phyloP scores from a whole-genome alignment of 768 basidiomycete genomes.

The Macrolepiota fuliginosa region DNA sequence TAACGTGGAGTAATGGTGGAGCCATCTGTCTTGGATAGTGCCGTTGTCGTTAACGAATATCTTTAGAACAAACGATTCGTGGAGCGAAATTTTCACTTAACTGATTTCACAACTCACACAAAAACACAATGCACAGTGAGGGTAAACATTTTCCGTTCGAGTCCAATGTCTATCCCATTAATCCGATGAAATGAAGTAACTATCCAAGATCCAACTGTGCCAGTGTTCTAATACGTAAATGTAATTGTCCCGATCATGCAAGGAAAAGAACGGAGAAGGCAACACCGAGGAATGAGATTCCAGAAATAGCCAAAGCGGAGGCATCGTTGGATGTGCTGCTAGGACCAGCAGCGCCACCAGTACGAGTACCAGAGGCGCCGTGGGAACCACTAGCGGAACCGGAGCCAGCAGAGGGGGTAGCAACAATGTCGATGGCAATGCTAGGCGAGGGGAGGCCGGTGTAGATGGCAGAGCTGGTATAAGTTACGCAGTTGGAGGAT shows the following conservation, averaged over 20 bases:
- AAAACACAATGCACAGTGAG: background rate
- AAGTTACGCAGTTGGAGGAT: constrained; percentile 33
- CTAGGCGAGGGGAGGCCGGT: constrained; percentile 18
- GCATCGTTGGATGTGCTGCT: constrained; percentile 13
- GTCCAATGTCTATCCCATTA: background rate
- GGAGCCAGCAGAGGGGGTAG: background rate
- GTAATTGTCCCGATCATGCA: constrained; percentile 14
- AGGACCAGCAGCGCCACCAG: constrained; percentile 15
- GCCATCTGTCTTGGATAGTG: too few relatives aligned
- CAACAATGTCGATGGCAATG: background rate
- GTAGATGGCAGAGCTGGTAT: constrained; percentile 27
- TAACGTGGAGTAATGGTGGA: too few relatives aligned
- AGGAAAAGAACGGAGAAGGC: constrained; percentile 23
- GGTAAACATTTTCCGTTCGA: background rate
- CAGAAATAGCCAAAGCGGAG: constrained; percentile 15
- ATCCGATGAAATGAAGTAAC: background rate
- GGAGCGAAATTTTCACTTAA: too few relatives aligned
- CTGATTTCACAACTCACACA: too few relatives aligned
- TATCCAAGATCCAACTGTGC: background rate
- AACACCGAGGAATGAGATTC: constrained; percentile 18
- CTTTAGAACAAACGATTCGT: too few relatives aligned
- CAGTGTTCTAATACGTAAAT: background rate
- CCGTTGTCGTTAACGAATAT: too few relatives aligned
- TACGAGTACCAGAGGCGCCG: background rate
- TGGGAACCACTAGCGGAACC: background rate